phyloP scores from a whole-genome alignment of 169 alveolate genomes.

The Eimeria sp. region DNA sequence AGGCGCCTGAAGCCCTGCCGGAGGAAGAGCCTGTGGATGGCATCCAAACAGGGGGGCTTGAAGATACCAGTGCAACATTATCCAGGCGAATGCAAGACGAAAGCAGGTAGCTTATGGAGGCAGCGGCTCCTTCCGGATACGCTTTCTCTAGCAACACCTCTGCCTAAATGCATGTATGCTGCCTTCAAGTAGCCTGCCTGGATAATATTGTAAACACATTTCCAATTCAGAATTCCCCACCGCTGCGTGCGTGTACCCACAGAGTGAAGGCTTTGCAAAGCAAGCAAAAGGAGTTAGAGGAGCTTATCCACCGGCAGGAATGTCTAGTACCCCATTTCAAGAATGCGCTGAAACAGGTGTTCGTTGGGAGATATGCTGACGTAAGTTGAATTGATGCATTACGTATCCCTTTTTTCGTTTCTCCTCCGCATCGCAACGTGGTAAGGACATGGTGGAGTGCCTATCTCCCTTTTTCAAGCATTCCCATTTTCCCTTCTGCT shows the following conservation, averaged over 20 bases:
- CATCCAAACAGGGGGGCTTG: neutral
- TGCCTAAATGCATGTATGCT: neutral
- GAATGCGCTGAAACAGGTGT: slow-evolving; percentile 17
- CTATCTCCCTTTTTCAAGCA: neutral
- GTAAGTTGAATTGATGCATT: neutral
- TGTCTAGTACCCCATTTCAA: slow-evolving; percentile 35
- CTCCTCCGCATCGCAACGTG: neutral
- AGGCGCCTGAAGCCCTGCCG: slow-evolving; percentile 43
- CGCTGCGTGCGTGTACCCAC: neutral
- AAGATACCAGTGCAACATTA: neutral
- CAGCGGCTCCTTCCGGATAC: neutral
- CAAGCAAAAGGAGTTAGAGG: slow-evolving; percentile 5
- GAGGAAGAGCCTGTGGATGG: slow-evolving; percentile 58
- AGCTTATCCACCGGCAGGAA: neutral
- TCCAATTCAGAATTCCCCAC: neutral
- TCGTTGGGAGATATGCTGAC: neutral
- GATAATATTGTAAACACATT: neutral
- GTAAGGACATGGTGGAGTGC: neutral
- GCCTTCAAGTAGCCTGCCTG: neutral
- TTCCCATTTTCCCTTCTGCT: neutral
- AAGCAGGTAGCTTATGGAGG: slow-evolving; percentile 8
- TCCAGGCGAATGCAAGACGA: slow-evolving; percentile 5
- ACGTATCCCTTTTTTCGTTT: neutral
- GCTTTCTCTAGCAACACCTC: neutral
- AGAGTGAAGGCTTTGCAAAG: slow-evolving; percentile 3